A percentile compares a stretch with the other conserved stretches of the same genome.
Conservation (phyloP, 148 eudicot species). For the Agrostemma githago region DNA sequence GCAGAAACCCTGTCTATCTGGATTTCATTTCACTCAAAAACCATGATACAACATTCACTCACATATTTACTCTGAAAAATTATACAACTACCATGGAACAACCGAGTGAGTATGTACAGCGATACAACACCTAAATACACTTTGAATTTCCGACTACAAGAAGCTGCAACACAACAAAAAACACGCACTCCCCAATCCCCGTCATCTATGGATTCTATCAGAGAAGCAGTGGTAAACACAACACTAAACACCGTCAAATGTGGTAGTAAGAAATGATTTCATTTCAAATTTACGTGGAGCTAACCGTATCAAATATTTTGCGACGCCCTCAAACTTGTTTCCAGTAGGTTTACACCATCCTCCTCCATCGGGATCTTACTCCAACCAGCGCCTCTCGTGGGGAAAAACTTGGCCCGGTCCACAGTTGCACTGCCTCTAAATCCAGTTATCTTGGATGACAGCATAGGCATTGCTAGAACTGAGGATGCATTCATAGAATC, state of each 20-base stretch:
- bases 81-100: slow-evolving; percentile 16
- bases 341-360: slow-evolving; percentile 45
- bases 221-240: not conserved
- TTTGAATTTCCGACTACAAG: slow-evolving; percentile 4
- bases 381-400: slow-evolving; percentile 56
- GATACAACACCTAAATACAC: slow-evolving; percentile 17
- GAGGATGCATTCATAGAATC: slow-evolving; percentile 82
- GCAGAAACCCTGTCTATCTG: not conserved
- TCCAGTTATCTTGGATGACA: slow-evolving; percentile 91
- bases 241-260: slow-evolving; percentile 3
- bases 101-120: slow-evolving; percentile 29
- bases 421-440: slow-evolving; percentile 59
- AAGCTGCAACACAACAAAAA: not conserved
- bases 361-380: slow-evolving; percentile 56
- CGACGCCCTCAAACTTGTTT: slow-evolving; percentile 42
- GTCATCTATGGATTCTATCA: slow-evolving; percentile 1
- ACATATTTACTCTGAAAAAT: slow-evolving; percentile 24
- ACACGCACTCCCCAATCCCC: slow-evolving; percentile 9
- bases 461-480: slow-evolving; percentile 88
- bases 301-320: slow-evolving; percentile 35
- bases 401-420: slow-evolving; percentile 55
- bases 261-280: not conserved
- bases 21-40: slow-evolving; percentile 11
- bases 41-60: slow-evolving; percentile 2
- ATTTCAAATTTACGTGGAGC: slow-evolving; percentile 5